Evolutionary conservation across 768 basidiomycete genomes (phyloP), one percentile per base, ranked within the genome.

Genomic region (Mycena epipterygia): DNA sequence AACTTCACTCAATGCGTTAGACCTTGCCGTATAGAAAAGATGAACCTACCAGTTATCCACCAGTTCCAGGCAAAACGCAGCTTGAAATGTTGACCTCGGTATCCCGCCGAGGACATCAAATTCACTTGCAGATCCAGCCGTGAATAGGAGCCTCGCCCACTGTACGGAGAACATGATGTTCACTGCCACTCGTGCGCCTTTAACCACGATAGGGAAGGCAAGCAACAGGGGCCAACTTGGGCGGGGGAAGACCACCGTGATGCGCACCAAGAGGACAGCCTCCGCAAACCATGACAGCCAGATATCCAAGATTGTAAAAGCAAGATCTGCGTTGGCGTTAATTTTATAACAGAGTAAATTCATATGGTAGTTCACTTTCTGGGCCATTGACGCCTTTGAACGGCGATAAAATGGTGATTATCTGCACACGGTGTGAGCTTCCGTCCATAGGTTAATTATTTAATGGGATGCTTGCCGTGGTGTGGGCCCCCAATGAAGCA

Each of bases 281-380:
- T 64, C 58, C 46, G 66, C 46, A 41, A 64, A 27, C 66, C 29
- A 76, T 35, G 42, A 73, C 75, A 39, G 13, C 60, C 44, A 62
- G 5, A 35, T 23, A 16, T 62, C 46, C 9, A 62, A 3, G 11
- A 62, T 27, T 5, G 48, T 49, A 35, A 35, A 62, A 35, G 37
- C 56, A 67, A 44, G n/a, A 49, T 13, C 60, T 62, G 58, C 14
- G 13, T 49, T 3, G 25, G 3, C 3, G 23, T 62, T 33, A 41
- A 51, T 12, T n/a, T 29, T 49, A 17, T 9, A n/a, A 13, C 21
- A 12, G 32, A 51, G 3, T 16, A 14, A 3, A 2, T 5, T 30
- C 5, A n/a, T 16, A 6, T 6, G 19, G 11, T 49, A 3, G 14
- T 44, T 21, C 60, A 62, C 60, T 14, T 62, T 62, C 60, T 6